Evolutionary conservation across 495 filamentous ascomycete species (phyloP).

Genomic region (Neurospora intermedia): DNA sequence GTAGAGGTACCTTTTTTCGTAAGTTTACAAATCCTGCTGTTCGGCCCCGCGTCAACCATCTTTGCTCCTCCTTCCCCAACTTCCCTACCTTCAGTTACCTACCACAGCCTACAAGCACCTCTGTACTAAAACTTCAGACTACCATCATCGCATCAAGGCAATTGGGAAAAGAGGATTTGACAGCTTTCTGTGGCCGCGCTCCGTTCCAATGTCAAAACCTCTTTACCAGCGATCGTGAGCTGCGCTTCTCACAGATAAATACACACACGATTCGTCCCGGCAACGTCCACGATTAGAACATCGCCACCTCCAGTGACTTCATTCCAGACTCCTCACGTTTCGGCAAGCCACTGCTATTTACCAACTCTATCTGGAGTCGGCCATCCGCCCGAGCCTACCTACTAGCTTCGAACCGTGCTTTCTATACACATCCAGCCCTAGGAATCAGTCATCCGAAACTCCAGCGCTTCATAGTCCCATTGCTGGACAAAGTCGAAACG

Average conservation of each 20-base stretch:
- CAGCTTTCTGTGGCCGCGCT: slow-evolving; percentile 4
- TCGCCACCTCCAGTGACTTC: background rate
- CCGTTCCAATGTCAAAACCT: slow-evolving; percentile 12
- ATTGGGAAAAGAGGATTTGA: background rate
- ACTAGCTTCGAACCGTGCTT: background rate
- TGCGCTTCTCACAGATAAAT: slow-evolving; percentile 9
- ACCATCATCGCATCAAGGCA: background rate
- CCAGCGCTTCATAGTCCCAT: background rate
- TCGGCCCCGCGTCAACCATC: slow-evolving; percentile 3
- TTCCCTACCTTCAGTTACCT: slow-evolving; percentile 1
- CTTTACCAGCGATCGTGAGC: slow-evolving; percentile 13
- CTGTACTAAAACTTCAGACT: background rate
- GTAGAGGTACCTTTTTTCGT: background rate
- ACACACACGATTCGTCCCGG: background rate
- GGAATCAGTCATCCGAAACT: background rate
- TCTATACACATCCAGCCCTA: background rate
- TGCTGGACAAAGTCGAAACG: background rate
- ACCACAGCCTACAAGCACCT: background rate
- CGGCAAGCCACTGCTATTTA: background rate
- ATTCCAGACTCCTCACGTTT: background rate
- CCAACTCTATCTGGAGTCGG: background rate
- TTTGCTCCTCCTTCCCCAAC: background rate
- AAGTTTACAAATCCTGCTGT: background rate
- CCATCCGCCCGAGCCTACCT: background rate
- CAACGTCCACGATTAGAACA: background rate